Conservation (phyloP, 768 basidiomycete species). For the Phylloporus sp. region DNA sequence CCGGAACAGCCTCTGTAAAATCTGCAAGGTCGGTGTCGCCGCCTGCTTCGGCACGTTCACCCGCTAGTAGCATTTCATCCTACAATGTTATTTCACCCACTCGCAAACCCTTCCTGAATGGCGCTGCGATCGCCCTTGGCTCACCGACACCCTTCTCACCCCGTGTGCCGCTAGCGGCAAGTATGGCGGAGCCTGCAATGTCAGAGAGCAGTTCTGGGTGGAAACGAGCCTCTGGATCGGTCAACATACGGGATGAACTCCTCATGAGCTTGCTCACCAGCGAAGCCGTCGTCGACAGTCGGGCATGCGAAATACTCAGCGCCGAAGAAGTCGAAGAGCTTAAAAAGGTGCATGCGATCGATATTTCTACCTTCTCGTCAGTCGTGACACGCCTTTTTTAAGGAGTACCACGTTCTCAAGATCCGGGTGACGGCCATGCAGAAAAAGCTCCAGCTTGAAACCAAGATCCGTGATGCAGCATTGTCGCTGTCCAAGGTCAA, state of each 20-base stretch:
- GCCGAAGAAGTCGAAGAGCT: constrained; percentile 67
- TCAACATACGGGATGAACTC: constrained; percentile 74
- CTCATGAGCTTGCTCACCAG: constrained; percentile 87
- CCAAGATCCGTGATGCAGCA: constrained; percentile 85
- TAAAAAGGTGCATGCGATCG: constrained; percentile 48
- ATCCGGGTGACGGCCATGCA: constrained; percentile 60
- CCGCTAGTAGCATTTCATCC: constrained; percentile 23
- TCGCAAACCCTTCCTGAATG: constrained; percentile 15
- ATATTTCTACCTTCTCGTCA: constrained; percentile 20
- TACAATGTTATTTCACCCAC: constrained; percentile 20
- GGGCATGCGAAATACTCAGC: constrained; percentile 70
- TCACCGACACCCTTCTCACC: constrained; percentile 43
- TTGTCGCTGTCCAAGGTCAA: constrained; percentile 68
- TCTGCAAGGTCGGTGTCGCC: constrained; percentile 22
- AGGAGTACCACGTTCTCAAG: constrained; percentile 74
- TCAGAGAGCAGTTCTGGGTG: constrained; percentile 34
- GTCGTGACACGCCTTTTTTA: constrained; percentile 4
- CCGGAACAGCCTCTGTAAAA: constrained; percentile 25
- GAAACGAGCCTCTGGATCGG: constrained; percentile 40
- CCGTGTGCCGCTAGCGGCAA: constrained; percentile 26
- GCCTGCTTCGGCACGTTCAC: constrained; percentile 17
- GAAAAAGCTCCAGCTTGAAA: constrained; percentile 75
- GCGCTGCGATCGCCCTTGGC: constrained; percentile 8
- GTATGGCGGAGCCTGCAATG: constrained; percentile 31
- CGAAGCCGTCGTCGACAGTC: constrained; percentile 91